Base-by-base conservation (phyloP, 257 asterid species). In the Oldenlandia corymbosa region DNA sequence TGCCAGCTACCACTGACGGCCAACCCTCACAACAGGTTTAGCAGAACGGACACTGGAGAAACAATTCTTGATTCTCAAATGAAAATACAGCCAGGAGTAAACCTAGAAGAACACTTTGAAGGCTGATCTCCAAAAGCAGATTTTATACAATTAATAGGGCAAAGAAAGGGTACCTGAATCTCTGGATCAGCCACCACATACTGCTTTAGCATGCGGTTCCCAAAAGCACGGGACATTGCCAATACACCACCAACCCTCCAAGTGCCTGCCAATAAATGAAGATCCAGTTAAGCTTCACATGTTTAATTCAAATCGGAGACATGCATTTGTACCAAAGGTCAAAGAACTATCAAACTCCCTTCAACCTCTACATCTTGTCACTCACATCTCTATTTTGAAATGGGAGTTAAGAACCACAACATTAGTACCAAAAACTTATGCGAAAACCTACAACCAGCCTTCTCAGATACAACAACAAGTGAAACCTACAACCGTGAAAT, bases 171-270 rank as follows among this genome's bases (percentile, higher is more conserved):
- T 80, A 93, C 99, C 99, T 90, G 99, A 73, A 93, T 90, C 83
- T 93, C 99, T 66, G 99, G 99, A 68, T 93, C 99, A 68, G 97
- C 97, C 59, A 93, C 90, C 34, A 93, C 97, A 67, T 76, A 90
- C 68, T 87, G 99, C 77, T 93, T 93, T 75, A 93, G 87, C 97
- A 90, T 82, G 66, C 95, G 99, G 69, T 90, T 93, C 46, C 99
- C 99, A 71, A 93, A 93, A 66, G 99, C 99, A 77, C 99, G 99
- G 47, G 99, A 93, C 99, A 93, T 93, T 58, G 99, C 97, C 81
- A 93, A 73, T 66, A 93, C 96, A 67, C 99, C 96, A 69, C 97
- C 99, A 71, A 93, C 99, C 75, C 99, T 87, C 99, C 99, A 93
- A 62, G 99, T 93, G 68, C 99, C 99, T 93, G 76, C 66, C 55